Evolutionary conservation across 2,329 filamentous ascomycete genomes (phyloP), one percentile per base, ranked within the genome.

Genomic region (Colletotrichum cereale): DNA sequence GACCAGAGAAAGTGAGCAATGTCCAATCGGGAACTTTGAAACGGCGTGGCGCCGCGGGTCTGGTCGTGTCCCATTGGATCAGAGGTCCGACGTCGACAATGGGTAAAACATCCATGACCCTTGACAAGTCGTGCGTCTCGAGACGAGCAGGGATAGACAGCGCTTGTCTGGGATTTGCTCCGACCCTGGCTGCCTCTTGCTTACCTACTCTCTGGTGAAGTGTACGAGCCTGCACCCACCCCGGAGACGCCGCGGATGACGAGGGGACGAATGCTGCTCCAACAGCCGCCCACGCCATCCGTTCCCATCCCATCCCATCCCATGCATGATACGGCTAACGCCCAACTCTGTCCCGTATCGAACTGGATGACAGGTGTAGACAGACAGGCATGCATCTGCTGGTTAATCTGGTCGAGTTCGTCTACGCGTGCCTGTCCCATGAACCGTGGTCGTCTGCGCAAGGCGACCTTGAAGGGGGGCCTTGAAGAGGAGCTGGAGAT

Each of bases 121-220:
- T 63, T 60, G 68, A 71, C 68, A 63, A 71, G 57, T 71, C 44
- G 63, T 67, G 63, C 67, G 67, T 67, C 64, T 40, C 65, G 58
- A 68, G 68, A 36, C 24, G 48, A 42, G 48, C 57, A 67, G 58
- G 66, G 66, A 40, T 57, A 8, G 66, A 29, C 63, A 6, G 36
- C 38, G 26, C 55, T 48, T 31, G 44, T 44, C 63, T 61, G 48
- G 36, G 44, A 52, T 52, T 53, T 14, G 38, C 36, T 38, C 36
- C 34, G 38, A 56, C 21, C 24, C 34, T 60, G 53, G 62, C 55
- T 65, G 52, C 29, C n/a, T n/a, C 42, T 24, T n/a, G 42, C 40
- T 36, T 14, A 42, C 29, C 38, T 40, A 29, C 18, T 16, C 36
- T 38, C 8, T 24, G 4, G 2, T 2, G 12, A n/a, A n/a, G n/a